Evolutionary conservation across 1,284 basidiomycete genomes (phyloP), one percentile per base, ranked within the genome.

Genomic region (Boletus smithii): DNA sequence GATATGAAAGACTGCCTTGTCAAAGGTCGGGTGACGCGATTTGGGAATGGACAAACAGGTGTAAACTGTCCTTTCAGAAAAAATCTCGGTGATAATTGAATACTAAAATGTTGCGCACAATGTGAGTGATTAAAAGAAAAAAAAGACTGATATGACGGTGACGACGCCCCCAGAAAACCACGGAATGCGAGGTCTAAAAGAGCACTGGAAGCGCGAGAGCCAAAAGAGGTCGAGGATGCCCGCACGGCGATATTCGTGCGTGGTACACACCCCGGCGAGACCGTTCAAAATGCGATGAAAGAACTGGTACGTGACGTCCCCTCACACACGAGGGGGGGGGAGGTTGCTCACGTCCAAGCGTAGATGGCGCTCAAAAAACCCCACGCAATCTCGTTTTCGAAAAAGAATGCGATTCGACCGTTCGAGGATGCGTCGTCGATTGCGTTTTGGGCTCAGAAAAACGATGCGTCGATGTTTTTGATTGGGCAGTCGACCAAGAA

Each of bases 151-250:
- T n/a, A n/a, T n/a, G n/a, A n/a, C n/a, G 1, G 13, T 18, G 4
- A 20, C 16, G 27, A 18, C 3, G 8, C 1, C 13, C 20, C 3
- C 23, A 93, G 92, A 69, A 97, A 97, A 76, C 93, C 95, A 26
- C 93, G 91, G 74, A 98, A 97, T 77, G 95, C 97, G 1, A 84
- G 95, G 33, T 90, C 91, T n/a, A 99, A 99, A 72, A 81, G 97
- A 53, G 95, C 83, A 0, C 65, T 97, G 57, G 90, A 92, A 39
- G 88, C 88, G 39, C 80, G 94, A 26, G 88, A 90, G 63, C 81
- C 95, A 2, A 93, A 95, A 63, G 82, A 93, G 58, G 78, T 95
- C 49, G 95, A 99, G 74, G 89, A 91, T 60, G 79, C 83, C 23
- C 75, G 85, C 24, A 85, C 85, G 22, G 87, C 87, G 18, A 81